Percentiles rank a stretch among this genome's conserved stretches.
These are phyloP conservation scores for Phyllosticta ampelicida DNA, from an alignment of 2,329 filamentous ascomycete species.

Conservation along the genomic window DNA sequence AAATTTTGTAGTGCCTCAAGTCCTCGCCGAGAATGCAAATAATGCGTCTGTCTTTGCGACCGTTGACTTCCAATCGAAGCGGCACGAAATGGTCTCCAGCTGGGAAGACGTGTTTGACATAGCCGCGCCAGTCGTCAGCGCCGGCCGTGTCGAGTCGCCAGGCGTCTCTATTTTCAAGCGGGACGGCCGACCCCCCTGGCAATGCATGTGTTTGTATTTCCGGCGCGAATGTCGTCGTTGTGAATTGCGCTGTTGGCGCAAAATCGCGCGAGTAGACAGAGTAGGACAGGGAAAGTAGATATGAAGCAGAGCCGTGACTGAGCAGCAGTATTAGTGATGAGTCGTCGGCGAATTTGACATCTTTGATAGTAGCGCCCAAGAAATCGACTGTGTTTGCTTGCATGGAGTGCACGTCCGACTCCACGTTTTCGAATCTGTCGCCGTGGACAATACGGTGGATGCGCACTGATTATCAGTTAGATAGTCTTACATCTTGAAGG, in stretches of 20 bases:
- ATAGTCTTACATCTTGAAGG: conserved; percentile 1
- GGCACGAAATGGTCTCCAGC: conserved; percentile 37
- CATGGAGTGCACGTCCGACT: conserved; percentile 19
- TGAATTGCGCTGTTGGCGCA: conserved; percentile 6
- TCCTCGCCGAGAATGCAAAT: conserved; percentile 46
- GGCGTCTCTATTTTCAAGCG: background rate
- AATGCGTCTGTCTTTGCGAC: conserved; percentile 41
- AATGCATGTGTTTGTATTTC: background rate
- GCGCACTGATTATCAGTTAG: conserved; percentile 13
- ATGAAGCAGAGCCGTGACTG: conserved; percentile 21
- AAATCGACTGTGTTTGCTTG: conserved; percentile 46
- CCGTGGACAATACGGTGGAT: conserved; percentile 25
- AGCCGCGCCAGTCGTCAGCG: conserved; percentile 11
- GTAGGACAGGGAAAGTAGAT: conserved; percentile 19
- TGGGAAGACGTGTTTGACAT: conserved; percentile 38
- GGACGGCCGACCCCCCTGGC: background rate
- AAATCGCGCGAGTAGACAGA: conserved; percentile 5
- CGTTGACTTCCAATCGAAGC: conserved; percentile 43
- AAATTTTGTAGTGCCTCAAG: conserved; percentile 42
- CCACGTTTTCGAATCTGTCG: conserved; percentile 31
- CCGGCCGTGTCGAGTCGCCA: conserved; percentile 9
- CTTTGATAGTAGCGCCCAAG: conserved; percentile 38
- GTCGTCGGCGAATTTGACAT: conserved; percentile 59
- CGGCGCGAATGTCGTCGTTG: background rate
- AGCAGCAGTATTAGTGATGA: conserved; percentile 50